These are phyloP conservation scores for Magnolia officinalis DNA, from an alignment of 164 flowering plant genomes.

Conservation along the genomic window DNA sequence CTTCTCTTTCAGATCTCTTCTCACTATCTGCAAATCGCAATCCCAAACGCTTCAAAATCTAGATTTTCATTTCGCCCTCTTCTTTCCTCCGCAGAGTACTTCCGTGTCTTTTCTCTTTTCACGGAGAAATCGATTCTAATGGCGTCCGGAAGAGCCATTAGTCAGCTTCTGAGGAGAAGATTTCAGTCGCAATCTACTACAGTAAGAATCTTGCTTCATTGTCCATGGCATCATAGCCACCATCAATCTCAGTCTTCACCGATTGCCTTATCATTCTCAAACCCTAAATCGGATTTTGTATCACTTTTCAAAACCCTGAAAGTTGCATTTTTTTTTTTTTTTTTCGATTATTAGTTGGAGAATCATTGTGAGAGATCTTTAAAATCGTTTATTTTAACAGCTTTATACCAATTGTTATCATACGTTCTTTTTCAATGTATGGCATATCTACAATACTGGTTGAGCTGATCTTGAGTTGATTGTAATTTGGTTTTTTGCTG, in stretches of 20 bases:
- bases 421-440: no score
- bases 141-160: constrained; percentile 32
- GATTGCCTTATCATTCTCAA: neutral
- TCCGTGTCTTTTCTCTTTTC: neutral
- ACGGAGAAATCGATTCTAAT: constrained; percentile 9
- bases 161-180: constrained; percentile 24
- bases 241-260: neutral
- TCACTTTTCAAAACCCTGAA: no score
- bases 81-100: neutral
- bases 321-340: no score
- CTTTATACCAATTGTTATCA: no score
- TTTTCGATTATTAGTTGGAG: no score
- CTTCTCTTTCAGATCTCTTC: neutral
- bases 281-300: neutral
- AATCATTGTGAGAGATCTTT: no score
- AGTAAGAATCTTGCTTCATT: constrained; percentile 7
- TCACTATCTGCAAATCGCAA: neutral
- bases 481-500: no score
- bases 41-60: neutral
- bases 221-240: neutral
- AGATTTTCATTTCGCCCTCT: neutral
- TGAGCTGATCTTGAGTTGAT: no score
- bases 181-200: constrained; percentile 20
- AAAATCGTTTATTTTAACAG: no score
- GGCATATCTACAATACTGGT: no score